Percentiles rank a stretch among this genome's conserved stretches.
These are phyloP conservation scores for Tolypocladium endophyticum DNA, from an alignment of 2,329 filamentous ascomycete species.

Conservation along the genomic window DNA sequence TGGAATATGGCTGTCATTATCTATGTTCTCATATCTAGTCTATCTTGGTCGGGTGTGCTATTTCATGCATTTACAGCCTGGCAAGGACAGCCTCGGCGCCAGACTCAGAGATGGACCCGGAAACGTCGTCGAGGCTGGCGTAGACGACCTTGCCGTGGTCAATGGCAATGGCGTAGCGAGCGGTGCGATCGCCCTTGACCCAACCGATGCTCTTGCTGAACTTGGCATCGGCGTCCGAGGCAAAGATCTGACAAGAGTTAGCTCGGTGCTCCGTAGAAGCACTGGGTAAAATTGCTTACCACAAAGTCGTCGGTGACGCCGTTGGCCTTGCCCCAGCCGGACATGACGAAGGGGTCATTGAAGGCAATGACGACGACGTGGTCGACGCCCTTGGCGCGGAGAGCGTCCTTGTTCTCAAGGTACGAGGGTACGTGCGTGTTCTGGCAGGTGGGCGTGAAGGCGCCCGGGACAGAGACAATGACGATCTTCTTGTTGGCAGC, in stretches of 20 bases:
- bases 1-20: neutral
- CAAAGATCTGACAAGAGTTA: slow-evolving; percentile 48
- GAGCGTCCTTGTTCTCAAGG: slow-evolving; percentile 57
- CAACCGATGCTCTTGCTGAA: slow-evolving; percentile 75
- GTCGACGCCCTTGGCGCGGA: slow-evolving; percentile 76
- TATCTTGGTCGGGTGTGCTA: neutral
- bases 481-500: slow-evolving; percentile 47
- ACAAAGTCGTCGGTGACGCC: slow-evolving; percentile 58
- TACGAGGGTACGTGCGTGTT: slow-evolving; percentile 73
- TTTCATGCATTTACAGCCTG: slow-evolving; percentile 31
- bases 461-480: slow-evolving; percentile 50
- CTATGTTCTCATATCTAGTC: neutral
- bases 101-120: slow-evolving; percentile 32
- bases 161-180: slow-evolving; percentile 69
- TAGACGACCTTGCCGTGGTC: slow-evolving; percentile 79
- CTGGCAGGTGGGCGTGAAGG: slow-evolving; percentile 82
- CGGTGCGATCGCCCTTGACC: slow-evolving; percentile 63
- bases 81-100: slow-evolving; percentile 43
- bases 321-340: slow-evolving; percentile 85
- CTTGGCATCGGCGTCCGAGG: slow-evolving; percentile 55
- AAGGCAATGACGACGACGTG: slow-evolving; percentile 69
- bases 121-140: slow-evolving; percentile 58
- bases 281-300: slow-evolving; percentile 24
- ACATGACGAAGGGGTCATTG: slow-evolving; percentile 85
- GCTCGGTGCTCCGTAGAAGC: neutral